Base-by-base conservation (phyloP, 2,329 filamentous ascomycete species). In the Arachnopeziza araneosa region DNA sequence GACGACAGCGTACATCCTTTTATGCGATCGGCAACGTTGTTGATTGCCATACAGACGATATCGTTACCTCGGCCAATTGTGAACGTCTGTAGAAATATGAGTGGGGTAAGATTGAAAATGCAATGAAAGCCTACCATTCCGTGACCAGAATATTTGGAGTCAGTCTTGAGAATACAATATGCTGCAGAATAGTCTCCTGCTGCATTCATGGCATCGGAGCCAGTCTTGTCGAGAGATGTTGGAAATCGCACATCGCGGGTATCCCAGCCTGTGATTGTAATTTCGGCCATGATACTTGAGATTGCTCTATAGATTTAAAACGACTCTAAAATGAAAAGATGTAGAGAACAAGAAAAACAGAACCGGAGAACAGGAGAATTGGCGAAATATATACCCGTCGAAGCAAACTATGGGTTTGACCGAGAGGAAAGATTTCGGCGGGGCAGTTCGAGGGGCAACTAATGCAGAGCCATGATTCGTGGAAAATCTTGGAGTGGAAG, bases 151-250 rank as follows among this genome's bases (percentile, higher is more conserved):
- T 82, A 82, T 12, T 81, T 72, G 0, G 88, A 87, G 72, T 96
- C 88, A 0, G 92, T 96, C 72, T 91, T 79, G 54, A 97, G 79
- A 69, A 96, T 93, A 75, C 91, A 96, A 80, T 96, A 97, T n/a
- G 93, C 92, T 14, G 92, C 83, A 1, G 91, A 96, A 77, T 96
- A 96, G 76, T 96, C 91, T 63, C 91, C 90, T 1, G 92, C 91
- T 2, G 90, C 89, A 72, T 97, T 96, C 93, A 96, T 97, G 71
- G 91, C 93, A 83, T 97, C 93, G 9, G 91, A 96, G 70, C 92
- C 92, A n/a, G 91, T 96, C 79, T 93, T 95, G 77, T 96, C 91
- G 63, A 97, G 85, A 50, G 92, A 96, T n/a, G 92, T 97, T 75
- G 88, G 88, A 73, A 91, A 91, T 68, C 88, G 85, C 73, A 91